Percentiles rank a stretch among this genome's conserved stretches.
Conservation (phyloP, 345 rosid genomes). For the Citrus hindsii region DNA sequence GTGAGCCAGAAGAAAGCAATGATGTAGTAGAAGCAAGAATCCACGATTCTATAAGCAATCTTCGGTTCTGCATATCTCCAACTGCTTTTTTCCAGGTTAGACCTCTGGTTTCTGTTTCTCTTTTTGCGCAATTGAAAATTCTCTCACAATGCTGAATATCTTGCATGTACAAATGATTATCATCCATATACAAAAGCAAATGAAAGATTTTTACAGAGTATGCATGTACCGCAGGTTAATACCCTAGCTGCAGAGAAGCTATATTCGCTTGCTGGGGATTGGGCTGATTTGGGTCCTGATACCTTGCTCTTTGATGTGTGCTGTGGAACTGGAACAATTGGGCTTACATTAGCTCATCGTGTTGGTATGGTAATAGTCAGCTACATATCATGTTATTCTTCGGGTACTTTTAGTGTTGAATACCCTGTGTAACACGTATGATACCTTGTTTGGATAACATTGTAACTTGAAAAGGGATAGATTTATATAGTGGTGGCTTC, state of each 20-base stretch:
- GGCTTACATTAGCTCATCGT: constrained; percentile 83
- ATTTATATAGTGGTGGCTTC: background rate
- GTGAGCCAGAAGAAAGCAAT: constrained; percentile 24
- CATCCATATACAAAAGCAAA: background rate
- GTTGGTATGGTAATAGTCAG: constrained; percentile 82
- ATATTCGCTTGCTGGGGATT: constrained; percentile 92
- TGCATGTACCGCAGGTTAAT: constrained; percentile 56
- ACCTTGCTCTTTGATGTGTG: constrained; percentile 89
- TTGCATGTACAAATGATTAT: constrained; percentile 4
- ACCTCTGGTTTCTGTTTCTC: constrained; percentile 2
- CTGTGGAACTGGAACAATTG: constrained; percentile 97
- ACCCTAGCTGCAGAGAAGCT: constrained; percentile 94
- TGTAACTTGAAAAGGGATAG: background rate
- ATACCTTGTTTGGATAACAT: background rate
- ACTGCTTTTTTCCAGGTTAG: constrained; percentile 92
- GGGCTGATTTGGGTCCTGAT: constrained; percentile 88
- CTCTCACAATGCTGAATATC: constrained; percentile 2
- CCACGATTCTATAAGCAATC: constrained; percentile 75
- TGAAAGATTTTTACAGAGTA: background rate
- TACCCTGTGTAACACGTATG: background rate
- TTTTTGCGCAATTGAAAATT: constrained; percentile 1
- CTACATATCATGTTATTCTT: constrained; percentile 9
- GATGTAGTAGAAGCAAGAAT: constrained; percentile 65
- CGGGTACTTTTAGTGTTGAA: background rate
- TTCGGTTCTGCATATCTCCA: constrained; percentile 82